Conservation (phyloP, 169 alveolate species). For the Eimeria acervulina region DNA sequence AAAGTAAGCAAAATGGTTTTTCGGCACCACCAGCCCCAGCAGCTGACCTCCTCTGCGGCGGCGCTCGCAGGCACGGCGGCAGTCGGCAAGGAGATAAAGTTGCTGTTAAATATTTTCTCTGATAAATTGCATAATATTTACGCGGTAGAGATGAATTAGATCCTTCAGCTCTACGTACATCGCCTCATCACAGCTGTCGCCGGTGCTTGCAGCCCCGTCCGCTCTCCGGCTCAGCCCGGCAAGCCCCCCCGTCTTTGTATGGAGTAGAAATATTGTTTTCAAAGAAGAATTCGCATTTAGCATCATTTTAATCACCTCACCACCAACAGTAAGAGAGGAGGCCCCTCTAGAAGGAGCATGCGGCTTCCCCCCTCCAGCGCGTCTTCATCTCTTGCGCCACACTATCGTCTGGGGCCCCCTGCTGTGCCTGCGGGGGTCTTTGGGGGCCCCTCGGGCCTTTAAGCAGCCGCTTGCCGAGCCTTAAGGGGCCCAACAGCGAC, state of each 20-base stretch:
- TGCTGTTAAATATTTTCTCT: neutral
- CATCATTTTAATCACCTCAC: neutral
- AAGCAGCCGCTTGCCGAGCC: neutral
- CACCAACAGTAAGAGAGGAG: neutral
- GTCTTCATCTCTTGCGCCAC: no score
- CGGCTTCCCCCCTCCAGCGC: neutral
- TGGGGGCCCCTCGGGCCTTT: conserved; percentile 45
- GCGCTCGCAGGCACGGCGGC: neutral
- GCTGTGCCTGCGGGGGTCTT: neutral
- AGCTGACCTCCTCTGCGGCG: neutral
- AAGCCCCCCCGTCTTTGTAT: neutral
- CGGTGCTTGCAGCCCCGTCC: conserved; percentile 52
- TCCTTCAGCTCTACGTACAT: neutral
- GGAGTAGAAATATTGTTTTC: neutral
- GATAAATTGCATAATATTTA: no score
- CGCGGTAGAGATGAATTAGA: no score
- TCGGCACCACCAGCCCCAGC: neutral
- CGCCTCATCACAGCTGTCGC: neutral
- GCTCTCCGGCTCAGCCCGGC: conserved; percentile 7
- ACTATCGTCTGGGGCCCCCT: neutral
- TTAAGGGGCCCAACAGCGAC: neutral
- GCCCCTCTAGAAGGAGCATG: neutral
- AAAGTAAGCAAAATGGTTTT: no score
- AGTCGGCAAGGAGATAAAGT: neutral
- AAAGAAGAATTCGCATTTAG: neutral